Conservation (phyloP, 129 eudicot genomes). For the Tanacetum coccineum region DNA sequence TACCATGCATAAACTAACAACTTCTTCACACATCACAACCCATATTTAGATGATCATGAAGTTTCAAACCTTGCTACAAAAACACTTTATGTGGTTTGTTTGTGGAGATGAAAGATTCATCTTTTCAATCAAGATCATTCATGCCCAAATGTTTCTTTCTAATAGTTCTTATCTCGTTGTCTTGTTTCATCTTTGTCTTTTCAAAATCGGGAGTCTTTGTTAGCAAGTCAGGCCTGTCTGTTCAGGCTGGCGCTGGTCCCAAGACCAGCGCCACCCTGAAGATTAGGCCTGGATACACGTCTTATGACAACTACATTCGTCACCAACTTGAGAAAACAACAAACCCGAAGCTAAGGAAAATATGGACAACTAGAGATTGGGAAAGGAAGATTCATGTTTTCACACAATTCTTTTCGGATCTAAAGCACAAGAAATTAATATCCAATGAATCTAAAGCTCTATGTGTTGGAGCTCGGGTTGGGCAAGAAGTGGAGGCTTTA, state of each 20-base stretch:
- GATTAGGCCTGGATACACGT: constrained; percentile 53
- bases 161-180: constrained; percentile 34
- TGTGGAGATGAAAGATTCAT: constrained; percentile 14
- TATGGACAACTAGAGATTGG: constrained; percentile 56
- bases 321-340: constrained; percentile 52
- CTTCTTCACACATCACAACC: constrained; percentile 8
- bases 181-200: constrained; percentile 31
- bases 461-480: constrained; percentile 64
- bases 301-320: constrained; percentile 45
- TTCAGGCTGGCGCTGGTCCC: not conserved
- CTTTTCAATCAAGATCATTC: constrained; percentile 17
- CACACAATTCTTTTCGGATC: constrained; percentile 36
- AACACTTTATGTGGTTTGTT: not conserved
- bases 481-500: constrained; percentile 66
- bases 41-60: constrained; percentile 4
- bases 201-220: constrained; percentile 24
- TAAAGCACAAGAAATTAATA: constrained; percentile 29
- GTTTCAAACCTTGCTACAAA: not conserved
- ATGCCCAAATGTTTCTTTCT: constrained; percentile 42
- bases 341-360: constrained; percentile 49
- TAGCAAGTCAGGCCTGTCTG: not conserved
- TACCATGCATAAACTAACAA: constrained; percentile 20
- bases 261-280: constrained; percentile 16
- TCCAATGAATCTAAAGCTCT: constrained; percentile 46
- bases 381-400: constrained; percentile 53